These are phyloP conservation scores for Oryza brachyantha DNA, from an alignment of 176 grass and related monocot species.

Conservation along the genomic window DNA sequence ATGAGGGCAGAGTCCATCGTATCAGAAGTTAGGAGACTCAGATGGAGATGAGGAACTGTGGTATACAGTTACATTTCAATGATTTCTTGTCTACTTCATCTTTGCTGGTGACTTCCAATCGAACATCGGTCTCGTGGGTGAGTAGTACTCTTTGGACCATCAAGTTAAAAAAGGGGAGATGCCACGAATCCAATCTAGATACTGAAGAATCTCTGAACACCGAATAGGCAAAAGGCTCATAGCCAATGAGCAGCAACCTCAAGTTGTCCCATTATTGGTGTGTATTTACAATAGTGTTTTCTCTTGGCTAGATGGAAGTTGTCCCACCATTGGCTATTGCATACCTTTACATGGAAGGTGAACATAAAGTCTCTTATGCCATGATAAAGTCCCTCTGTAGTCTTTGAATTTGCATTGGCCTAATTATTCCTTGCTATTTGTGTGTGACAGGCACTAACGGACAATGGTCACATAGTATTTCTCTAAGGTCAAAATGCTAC, in stretches of 20 bases:
- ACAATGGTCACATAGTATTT: slow-evolving; percentile 17
- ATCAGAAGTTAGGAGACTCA: neutral
- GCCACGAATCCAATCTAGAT: neutral
- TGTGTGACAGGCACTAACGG: slow-evolving; percentile 6
- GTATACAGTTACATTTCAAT: slow-evolving; percentile 6
- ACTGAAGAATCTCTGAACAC: slow-evolving; percentile 8
- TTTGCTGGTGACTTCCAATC: neutral
- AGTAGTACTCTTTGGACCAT: neutral
- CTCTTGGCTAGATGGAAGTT: neutral
- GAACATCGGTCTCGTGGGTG: neutral
- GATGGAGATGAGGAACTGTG: neutral
- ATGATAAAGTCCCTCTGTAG: slow-evolving; percentile 11
- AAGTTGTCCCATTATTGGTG: slow-evolving; percentile 17
- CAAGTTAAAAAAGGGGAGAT: neutral
- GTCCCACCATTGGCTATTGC: neutral
- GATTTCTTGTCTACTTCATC: neutral
- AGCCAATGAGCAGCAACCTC: neutral
- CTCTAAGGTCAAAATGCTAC: slow-evolving; percentile 29
- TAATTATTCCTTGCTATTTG: slow-evolving; percentile 29
- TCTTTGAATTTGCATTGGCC: slow-evolving; percentile 19
- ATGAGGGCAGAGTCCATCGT: neutral
- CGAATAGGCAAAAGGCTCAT: neutral
- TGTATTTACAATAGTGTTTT: slow-evolving; percentile 7
- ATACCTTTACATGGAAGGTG: slow-evolving; percentile 29
- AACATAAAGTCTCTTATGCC: slow-evolving; percentile 9